Conservation (phyloP, 2,329 filamentous ascomycete species). For the Aureobasidium namibiae region DNA sequence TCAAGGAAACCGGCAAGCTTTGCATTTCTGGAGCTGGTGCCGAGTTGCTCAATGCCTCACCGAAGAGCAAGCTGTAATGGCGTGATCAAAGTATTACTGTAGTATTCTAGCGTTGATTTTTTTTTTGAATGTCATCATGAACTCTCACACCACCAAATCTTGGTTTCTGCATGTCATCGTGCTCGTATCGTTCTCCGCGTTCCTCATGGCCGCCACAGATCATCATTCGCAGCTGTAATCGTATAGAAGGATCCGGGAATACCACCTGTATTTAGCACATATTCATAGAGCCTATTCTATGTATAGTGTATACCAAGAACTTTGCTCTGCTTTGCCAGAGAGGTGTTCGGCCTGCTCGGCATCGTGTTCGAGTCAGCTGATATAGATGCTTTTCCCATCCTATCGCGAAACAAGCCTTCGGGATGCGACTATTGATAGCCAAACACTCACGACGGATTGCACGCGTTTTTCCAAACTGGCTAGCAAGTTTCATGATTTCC, state of each 20-base stretch:
- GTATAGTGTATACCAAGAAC: not conserved
- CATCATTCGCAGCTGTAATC: not conserved
- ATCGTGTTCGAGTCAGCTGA: not conserved
- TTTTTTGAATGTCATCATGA: slow-evolving; percentile 6
- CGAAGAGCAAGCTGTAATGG: slow-evolving; percentile 42
- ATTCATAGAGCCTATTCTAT: not conserved
- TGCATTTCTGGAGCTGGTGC: slow-evolving; percentile 74
- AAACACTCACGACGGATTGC: not conserved
- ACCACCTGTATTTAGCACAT: not conserved
- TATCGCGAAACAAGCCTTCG: not conserved
- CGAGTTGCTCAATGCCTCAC: slow-evolving; percentile 53
- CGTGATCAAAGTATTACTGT: not conserved
- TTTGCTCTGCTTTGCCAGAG: too few species aligned
- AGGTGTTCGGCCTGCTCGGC: not conserved
- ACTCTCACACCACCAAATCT: not conserved
- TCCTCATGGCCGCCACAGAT: too few species aligned
- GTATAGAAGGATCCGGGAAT: not conserved
- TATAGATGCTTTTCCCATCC: not conserved
- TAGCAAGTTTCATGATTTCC: not conserved
- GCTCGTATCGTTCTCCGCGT: not conserved
- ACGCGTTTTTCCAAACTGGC: not conserved
- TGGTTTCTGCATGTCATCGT: not conserved
- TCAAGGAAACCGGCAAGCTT: slow-evolving; percentile 87
- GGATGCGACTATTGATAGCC: slow-evolving; percentile 1
- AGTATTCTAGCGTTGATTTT: slow-evolving; percentile 10